Evolutionary conservation across 768 basidiomycete species (phyloP).

Genomic region (Auricularia auricula-judae): DNA sequence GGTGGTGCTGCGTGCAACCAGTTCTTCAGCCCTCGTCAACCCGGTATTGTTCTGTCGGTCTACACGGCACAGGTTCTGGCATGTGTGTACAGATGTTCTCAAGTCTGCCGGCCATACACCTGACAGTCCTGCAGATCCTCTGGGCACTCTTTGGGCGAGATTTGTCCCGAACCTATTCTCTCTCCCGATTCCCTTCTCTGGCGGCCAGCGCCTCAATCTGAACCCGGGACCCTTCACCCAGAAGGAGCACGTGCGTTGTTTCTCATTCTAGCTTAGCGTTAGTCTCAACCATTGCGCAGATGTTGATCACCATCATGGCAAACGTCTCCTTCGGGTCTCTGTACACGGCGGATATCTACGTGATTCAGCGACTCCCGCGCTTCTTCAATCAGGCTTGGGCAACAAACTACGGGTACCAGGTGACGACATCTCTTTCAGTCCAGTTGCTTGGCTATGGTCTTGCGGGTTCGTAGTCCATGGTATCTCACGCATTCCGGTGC

Average conservation of each 20-base stretch:
- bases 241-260: slow-evolving; percentile 51
- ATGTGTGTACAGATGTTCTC: slow-evolving; percentile 2
- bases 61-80: slow-evolving; percentile 17
- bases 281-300: slow-evolving; percentile 4
- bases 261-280: background rate
- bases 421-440: background rate
- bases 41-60: slow-evolving; percentile 1
- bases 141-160: slow-evolving; percentile 46
- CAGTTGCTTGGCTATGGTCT: slow-evolving; percentile 1
- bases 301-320: slow-evolving; percentile 19
- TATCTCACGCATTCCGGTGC: no score
- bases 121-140: slow-evolving; percentile 6
- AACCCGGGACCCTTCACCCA: slow-evolving; percentile 66
- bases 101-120: slow-evolving; percentile 12
- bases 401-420: slow-evolving; percentile 1
- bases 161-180: slow-evolving; percentile 22
- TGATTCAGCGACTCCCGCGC: background rate
- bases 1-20: slow-evolving; percentile 6
- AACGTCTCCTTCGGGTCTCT: slow-evolving; percentile 7
- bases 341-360: background rate
- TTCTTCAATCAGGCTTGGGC: slow-evolving; percentile 3
- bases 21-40: slow-evolving; percentile 4
- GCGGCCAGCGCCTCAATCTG: slow-evolving; percentile 14
- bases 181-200: slow-evolving; percentile 41
- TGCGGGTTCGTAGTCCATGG: background rate